Evolutionary conservation across 352 stramenopile genomes (phyloP), one percentile per base, ranked within the genome.

Genomic region (Phytopythium aichiense): DNA sequence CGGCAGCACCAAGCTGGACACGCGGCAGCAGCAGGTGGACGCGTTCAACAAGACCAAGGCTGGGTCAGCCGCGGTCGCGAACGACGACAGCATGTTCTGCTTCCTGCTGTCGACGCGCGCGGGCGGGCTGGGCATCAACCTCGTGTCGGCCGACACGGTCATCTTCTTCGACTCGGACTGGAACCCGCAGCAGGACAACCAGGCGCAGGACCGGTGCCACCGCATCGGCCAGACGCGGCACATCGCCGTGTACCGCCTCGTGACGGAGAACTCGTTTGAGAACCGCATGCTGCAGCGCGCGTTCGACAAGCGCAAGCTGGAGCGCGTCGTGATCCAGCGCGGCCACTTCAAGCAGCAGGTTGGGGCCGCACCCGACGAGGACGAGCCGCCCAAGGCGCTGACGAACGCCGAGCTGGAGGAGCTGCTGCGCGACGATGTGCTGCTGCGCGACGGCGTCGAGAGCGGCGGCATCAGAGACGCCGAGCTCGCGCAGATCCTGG

Each of bases 151-250:
- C 6, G 95, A 99, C 69, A 89, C 96, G 7, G 96, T 99, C 16
- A 92, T 99, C 63, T 91, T 99, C 23, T 99, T 97, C 64, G 97
- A 99, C 79, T 98, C 95, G 37, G 96, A 99, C 73, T 99, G 97
- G 97, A 99, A 99, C 73, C 98, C 98, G 22, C 91, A 97, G 65
- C 98, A 96, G 49, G 96, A 99, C 71, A 94, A 92, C 60, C 90
- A 97, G 61, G 90, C 90, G 15, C 85, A 96, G 73, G 91, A 97
- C 63, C 86, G 91, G 51, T 94, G 84, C 60, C 91, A 97, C 64
- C 80, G 91, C 64, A 95, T 97, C 54, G 91, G 91, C 15, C 91
- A 97, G 71, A 96, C 73, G 43, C 93, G 93, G 58, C 78, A 93
- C 62, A 88, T 97, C 58, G 80, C 85, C 31, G 92, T 98, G 22